Percentiles rank a stretch among this genome's conserved stretches.
Conservation (phyloP, 2,329 filamentous ascomycete genomes). For the Fusarium caatingaense region DNA sequence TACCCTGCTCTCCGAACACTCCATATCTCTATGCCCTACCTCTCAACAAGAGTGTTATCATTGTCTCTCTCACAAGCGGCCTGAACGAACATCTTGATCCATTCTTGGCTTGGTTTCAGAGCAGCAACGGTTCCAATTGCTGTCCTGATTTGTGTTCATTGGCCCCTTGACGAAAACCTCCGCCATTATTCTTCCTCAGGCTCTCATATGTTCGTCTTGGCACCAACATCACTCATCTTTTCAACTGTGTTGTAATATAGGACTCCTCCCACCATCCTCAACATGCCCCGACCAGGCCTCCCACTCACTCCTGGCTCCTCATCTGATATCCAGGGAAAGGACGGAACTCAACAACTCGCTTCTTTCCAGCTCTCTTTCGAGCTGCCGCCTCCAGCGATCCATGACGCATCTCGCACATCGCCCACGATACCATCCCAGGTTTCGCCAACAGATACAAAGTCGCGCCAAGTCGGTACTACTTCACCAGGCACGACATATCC, state of each 20-base stretch:
- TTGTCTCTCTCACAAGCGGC: neutral
- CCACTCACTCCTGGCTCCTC: conserved; percentile 85
- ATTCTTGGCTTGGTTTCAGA: neutral
- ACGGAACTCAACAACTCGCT: conserved; percentile 69
- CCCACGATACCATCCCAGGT: conserved; percentile 49
- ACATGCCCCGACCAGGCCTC: conserved; percentile 50
- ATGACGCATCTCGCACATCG: conserved; percentile 60
- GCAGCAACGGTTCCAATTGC: neutral
- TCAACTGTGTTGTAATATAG: neutral
- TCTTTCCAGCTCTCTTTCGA: conserved; percentile 76
- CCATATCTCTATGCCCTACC: neutral
- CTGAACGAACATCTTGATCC: conserved; percentile 1
- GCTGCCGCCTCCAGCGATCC: conserved; percentile 80
- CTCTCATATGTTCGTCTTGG: neutral
- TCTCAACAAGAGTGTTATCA: conserved; percentile 1
- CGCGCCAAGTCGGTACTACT: conserved; percentile 45
- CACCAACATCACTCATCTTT: neutral
- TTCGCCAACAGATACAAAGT: conserved; percentile 48
- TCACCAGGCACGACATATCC: conserved; percentile 53
- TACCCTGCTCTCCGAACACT: conserved; percentile 7
- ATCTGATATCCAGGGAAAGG: conserved; percentile 80
- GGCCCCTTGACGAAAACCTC: neutral
- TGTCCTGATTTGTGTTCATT: neutral
- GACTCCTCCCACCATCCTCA: conserved; percentile 16
- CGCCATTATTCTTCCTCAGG: neutral